These are phyloP conservation scores for Phytophthora palmivora DNA, from an alignment of 352 stramenopile genomes.

Conservation along the genomic window DNA sequence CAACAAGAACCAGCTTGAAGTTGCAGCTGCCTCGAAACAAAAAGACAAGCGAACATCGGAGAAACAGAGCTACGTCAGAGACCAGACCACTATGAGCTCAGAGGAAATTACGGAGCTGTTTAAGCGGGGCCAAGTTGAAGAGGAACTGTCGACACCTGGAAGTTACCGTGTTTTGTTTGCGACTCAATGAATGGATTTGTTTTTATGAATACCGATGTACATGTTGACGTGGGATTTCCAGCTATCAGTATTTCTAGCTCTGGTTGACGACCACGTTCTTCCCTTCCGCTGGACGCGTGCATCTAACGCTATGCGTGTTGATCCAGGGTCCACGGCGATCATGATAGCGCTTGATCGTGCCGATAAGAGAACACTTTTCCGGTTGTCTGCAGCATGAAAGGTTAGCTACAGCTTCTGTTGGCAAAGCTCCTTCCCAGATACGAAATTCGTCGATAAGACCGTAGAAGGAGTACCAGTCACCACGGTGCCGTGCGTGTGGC, in stretches of 20 bases:
- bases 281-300: conserved; percentile 23
- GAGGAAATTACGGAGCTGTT: conserved; percentile 33
- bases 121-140: conserved; percentile 24
- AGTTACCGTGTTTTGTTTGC: conserved; percentile 44
- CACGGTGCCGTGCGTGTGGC: conserved; percentile 12
- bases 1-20: conserved; percentile 1
- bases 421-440: conserved; percentile 18
- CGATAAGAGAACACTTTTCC: not conserved
- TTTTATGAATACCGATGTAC: not conserved
- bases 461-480: conserved; percentile 46
- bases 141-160: conserved; percentile 38
- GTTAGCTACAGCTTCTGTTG: conserved; percentile 7
- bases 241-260: not conserved
- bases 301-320: conserved; percentile 15
- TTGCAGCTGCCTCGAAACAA: not conserved
- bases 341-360: conserved; percentile 13
- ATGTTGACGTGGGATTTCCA: too few relatives aligned
- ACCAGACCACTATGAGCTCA: conserved; percentile 34
- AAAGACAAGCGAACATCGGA: not conserved
- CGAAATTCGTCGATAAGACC: conserved; percentile 42
- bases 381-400: conserved; percentile 10
- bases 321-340: conserved; percentile 17
- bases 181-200: conserved; percentile 29
- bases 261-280: conserved; percentile 12
- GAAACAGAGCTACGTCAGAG: conserved; percentile 8